phyloP scores from a whole-genome alignment of 768 basidiomycete genomes.

The Podaxis sp. region DNA sequence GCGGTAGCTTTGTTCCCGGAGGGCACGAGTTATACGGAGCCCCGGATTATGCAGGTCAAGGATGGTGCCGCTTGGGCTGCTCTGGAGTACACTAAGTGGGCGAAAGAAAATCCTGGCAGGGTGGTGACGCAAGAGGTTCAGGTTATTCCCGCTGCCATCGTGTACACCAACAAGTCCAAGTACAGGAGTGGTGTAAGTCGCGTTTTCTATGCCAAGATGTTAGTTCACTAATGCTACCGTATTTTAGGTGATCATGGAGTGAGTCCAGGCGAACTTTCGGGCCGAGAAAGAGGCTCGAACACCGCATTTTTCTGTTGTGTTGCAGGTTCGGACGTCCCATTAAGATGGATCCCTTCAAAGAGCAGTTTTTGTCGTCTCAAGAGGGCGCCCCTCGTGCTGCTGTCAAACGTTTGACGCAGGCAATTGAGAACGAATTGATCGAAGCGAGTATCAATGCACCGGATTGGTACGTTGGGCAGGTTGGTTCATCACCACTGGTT shows the following conservation, averaged over 20 bases:
- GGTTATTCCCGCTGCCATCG: constrained; percentile 83
- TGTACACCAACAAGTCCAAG: constrained; percentile 94
- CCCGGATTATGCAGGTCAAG: constrained; percentile 86
- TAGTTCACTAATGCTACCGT: not conserved
- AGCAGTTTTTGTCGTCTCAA: constrained; percentile 66
- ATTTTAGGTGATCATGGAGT: constrained; percentile 69
- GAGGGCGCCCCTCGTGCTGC: constrained; percentile 72
- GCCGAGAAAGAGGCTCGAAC: constrained; percentile 1
- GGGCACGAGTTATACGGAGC: constrained; percentile 91
- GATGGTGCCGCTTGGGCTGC: constrained; percentile 96
- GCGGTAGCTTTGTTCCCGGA: constrained; percentile 94
- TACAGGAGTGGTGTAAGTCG: constrained; percentile 83
- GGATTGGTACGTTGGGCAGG: constrained; percentile 67
- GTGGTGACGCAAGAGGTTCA: constrained; percentile 44
- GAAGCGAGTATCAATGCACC: constrained; percentile 86
- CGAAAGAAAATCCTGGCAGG: constrained; percentile 47
- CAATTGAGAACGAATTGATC: constrained; percentile 66
- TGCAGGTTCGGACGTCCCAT: constrained; percentile 82
- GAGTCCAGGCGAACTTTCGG: constrained; percentile 20
- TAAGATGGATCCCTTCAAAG: constrained; percentile 63
- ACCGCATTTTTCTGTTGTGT: constrained; percentile 2
- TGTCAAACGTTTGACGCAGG: constrained; percentile 80
- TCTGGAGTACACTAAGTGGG: constrained; percentile 86
- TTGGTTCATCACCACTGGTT: not conserved
- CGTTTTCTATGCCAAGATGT: not conserved